These are phyloP conservation scores for Cercophora sp. DNA, from an alignment of 495 filamentous ascomycete genomes.

Conservation along the genomic window DNA sequence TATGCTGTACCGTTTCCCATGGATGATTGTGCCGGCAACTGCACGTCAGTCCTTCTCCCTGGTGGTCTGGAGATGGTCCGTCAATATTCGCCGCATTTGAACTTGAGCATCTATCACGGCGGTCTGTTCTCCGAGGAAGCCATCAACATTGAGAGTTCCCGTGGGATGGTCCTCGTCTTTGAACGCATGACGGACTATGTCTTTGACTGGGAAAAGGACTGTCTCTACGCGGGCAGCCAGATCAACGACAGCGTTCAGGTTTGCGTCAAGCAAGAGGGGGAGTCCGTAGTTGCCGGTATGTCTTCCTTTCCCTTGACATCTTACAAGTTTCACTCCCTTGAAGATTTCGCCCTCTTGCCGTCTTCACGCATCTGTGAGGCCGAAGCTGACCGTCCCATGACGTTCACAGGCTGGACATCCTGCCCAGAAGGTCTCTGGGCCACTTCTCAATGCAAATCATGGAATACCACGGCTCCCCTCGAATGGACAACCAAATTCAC, in stretches of 20 bases:
- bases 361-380: too few relatives aligned
- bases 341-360: too few relatives aligned
- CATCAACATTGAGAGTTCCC: constrained; percentile 10
- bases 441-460: too few relatives aligned
- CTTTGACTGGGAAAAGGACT: neutral
- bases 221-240: neutral
- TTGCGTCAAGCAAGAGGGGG: constrained; percentile 4
- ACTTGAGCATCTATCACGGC: constrained; percentile 13
- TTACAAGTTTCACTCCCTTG: neutral
- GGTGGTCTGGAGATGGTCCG: constrained; percentile 15
- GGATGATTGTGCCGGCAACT: neutral
- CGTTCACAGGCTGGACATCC: constrained; percentile 11
- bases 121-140: constrained; percentile 12
- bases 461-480: too few relatives aligned
- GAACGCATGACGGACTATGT: neutral
- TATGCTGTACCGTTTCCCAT: constrained; percentile 4
- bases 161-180: constrained; percentile 10
- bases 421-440: too few relatives aligned
- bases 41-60: constrained; percentile 10
- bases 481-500: constrained; percentile 12
- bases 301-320: neutral
- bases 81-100: constrained; percentile 11
- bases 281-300: constrained; percentile 8
- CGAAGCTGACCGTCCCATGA: too few relatives aligned
- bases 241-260: constrained; percentile 12